Evolutionary conservation across 148 eudicot species (phyloP).

Genomic region (Silene conica): DNA sequence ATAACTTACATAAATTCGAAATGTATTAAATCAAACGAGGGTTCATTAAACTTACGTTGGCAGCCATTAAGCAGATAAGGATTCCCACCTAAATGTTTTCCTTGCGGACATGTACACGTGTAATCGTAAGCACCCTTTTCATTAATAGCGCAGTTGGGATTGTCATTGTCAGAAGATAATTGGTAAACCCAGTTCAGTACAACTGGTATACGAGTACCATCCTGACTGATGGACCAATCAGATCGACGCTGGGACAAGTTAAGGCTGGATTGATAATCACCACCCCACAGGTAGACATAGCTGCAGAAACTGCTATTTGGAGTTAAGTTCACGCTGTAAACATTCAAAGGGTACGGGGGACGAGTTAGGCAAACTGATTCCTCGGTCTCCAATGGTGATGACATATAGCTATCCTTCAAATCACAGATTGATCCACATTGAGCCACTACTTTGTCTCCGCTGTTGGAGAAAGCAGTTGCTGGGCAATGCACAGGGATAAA

Average conservation of each 20-base stretch:
- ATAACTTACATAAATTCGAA: no score
- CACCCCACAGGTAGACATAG: conserved; percentile 6
- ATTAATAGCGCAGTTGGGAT: no score
- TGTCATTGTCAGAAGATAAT: no score
- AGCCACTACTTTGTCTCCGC: conserved; percentile 10
- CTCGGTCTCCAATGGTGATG: not conserved
- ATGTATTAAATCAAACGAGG: no score
- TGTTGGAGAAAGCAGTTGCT: conserved; percentile 12
- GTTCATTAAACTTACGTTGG: no score
- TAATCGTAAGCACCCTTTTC: no score
- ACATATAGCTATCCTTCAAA: not conserved
- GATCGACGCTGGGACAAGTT: conserved; percentile 11
- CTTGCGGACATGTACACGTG: no score
- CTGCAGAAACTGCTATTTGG: not conserved
- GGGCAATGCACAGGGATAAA: conserved; percentile 17
- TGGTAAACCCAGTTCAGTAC: no score
- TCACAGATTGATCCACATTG: conserved; percentile 16
- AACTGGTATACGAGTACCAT: conserved; percentile 16
- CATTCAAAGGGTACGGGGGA: conserved; percentile 12
- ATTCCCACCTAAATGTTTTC: no score
- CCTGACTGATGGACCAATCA: conserved; percentile 8
- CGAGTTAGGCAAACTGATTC: conserved; percentile 13
- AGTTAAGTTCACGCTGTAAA: conserved; percentile 15
- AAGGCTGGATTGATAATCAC: not conserved
- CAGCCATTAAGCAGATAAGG: no score